These are phyloP conservation scores for Sordaria brevicollis DNA, from an alignment of 495 filamentous ascomycete species.

Conservation along the genomic window DNA sequence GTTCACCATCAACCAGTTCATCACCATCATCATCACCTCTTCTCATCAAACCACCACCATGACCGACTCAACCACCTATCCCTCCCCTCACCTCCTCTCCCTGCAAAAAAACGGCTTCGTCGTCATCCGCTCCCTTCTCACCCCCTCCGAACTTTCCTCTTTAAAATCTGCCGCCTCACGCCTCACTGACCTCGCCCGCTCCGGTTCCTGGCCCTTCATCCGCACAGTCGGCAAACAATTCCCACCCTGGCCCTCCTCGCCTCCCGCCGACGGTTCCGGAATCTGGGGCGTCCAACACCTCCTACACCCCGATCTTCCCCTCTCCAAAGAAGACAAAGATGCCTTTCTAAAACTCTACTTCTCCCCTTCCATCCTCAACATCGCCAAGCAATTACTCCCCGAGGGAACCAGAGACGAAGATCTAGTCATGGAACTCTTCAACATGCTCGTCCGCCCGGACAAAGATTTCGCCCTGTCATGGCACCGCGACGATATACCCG, in stretches of 20 bases:
- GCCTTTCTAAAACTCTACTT: constrained; percentile 60
- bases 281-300: constrained; percentile 87
- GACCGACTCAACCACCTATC: not conserved
- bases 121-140: constrained; percentile 26
- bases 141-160: constrained; percentile 10
- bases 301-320: constrained; percentile 53
- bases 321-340: constrained; percentile 26
- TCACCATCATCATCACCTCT: not conserved
- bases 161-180: constrained; percentile 47
- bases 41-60: not conserved
- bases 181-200: constrained; percentile 45
- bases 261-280: constrained; percentile 35
- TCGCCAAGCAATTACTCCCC: constrained; percentile 45
- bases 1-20: not conserved
- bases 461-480: constrained; percentile 57
- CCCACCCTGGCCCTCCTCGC: constrained; percentile 58
- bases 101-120: constrained; percentile 27
- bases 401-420: constrained; percentile 10
- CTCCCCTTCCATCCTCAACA: constrained; percentile 42
- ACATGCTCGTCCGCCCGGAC: constrained; percentile 59
- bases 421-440: constrained; percentile 73
- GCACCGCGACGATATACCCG: constrained; percentile 70
- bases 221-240: constrained; percentile 80
- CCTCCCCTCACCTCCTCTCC: constrained; percentile 12
- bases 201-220: constrained; percentile 64